Evolutionary conservation across 495 filamentous ascomycete species (phyloP).

Genomic region (Halenospora varia): DNA sequence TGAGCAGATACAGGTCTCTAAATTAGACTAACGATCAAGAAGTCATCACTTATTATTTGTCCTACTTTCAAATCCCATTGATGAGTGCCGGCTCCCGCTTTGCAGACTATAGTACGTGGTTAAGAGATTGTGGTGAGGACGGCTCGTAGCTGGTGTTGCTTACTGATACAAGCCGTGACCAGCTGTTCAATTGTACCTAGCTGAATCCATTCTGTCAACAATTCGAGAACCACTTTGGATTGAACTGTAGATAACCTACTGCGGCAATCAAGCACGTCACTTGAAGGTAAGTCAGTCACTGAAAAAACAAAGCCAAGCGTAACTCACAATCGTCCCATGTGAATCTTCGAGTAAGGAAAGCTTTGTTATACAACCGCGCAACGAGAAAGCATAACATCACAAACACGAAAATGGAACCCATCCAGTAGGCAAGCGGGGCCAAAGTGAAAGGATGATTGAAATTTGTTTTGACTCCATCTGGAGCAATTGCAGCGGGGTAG

Average conservation of each 20-base stretch:
- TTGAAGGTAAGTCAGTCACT: background rate
- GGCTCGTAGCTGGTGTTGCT: background rate
- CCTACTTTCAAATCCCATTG: background rate
- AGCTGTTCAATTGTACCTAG: background rate
- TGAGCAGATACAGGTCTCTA: background rate
- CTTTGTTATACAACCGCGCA: background rate
- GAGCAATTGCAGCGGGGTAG: background rate
- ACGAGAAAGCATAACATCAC: background rate
- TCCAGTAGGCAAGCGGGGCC: background rate
- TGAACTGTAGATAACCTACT: background rate
- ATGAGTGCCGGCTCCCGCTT: background rate
- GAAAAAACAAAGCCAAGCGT: background rate
- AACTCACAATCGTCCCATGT: conserved; percentile 1
- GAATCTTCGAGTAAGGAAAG: background rate
- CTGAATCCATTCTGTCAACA: background rate
- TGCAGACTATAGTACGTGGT: background rate
- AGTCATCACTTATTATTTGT: background rate
- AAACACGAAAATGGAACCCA: background rate
- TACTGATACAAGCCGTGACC: background rate
- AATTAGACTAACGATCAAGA: background rate
- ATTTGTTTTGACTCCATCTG: background rate
- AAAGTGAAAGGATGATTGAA: background rate
- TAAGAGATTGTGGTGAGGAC: background rate
- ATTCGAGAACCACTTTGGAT: background rate
- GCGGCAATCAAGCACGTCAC: background rate